These are phyloP conservation scores for Ganoderma lucidum DNA, from an alignment of 1,284 basidiomycete species.

Conservation along the genomic window DNA sequence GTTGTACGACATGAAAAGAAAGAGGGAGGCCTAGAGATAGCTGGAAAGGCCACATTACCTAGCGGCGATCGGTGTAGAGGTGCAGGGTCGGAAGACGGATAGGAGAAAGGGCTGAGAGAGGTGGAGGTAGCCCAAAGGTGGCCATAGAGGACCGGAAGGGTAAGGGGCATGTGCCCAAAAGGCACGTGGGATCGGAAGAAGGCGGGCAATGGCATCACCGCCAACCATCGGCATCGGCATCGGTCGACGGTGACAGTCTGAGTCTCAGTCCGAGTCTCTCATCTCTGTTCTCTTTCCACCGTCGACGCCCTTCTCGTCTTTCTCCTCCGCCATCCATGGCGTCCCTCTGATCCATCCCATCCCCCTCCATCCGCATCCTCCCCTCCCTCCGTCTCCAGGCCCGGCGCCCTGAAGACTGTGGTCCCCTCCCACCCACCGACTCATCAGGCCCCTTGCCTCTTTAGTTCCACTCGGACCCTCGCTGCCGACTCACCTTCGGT, in stretches of 20 bases:
- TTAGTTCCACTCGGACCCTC: constrained; percentile 20
- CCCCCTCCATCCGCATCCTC: constrained; percentile 5
- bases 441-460: constrained; percentile 22
- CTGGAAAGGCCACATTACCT: not conserved
- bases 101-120: constrained; percentile 8
- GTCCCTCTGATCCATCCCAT: constrained; percentile 16
- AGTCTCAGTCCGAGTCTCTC: too few species aligned
- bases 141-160: constrained; percentile 7
- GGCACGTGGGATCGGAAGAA: constrained; percentile 28
- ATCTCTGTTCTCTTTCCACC: constrained; percentile 4
- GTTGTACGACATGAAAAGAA: not conserved
- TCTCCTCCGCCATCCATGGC: constrained; percentile 31
- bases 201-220: constrained; percentile 28
- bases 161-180: constrained; percentile 11
- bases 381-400: constrained; percentile 17
- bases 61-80: not conserved
- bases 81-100: constrained; percentile 17
- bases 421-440: constrained; percentile 5
- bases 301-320: constrained; percentile 9
- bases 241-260: constrained; percentile 5
- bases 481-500: constrained; percentile 28
- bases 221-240: constrained; percentile 10
- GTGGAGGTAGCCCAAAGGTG: constrained; percentile 1
- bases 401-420: constrained; percentile 21
- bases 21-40: not conserved